Conservation (phyloP, 176 grass and related monocot species). For the Ampelocalamus luodianensis region DNA sequence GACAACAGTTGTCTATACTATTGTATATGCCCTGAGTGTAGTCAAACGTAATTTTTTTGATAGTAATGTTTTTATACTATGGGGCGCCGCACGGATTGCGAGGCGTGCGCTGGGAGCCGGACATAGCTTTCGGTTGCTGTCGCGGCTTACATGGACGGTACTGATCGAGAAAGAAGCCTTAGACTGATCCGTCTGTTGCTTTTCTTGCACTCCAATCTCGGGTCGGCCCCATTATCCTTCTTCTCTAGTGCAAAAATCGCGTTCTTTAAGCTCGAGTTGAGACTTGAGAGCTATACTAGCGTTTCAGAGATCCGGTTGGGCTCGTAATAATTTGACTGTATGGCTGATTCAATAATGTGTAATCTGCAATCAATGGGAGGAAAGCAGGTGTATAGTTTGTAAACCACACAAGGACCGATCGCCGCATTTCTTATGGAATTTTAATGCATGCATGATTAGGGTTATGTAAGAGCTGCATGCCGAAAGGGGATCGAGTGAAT, state of each 20-base stretch:
- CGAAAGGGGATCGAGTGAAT: slow-evolving; percentile 43
- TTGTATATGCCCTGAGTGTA: too few relatives aligned
- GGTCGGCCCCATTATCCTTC: neutral
- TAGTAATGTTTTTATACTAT: too few relatives aligned
- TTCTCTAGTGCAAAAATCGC: neutral
- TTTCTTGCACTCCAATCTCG: slow-evolving; percentile 51
- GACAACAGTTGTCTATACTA: too few relatives aligned
- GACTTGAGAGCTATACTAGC: neutral
- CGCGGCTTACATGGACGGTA: slow-evolving; percentile 42
- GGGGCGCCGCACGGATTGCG: slow-evolving; percentile 4
- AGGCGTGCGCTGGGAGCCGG: neutral
- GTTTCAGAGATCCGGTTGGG: neutral
- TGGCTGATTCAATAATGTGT: neutral
- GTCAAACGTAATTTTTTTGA: too few relatives aligned
- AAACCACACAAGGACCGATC: neutral
- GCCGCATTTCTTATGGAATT: neutral
- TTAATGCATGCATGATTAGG: slow-evolving; percentile 34
- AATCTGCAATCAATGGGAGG: neutral
- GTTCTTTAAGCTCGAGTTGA: neutral
- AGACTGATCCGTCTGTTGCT: slow-evolving; percentile 39
- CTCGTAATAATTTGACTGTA: slow-evolving; percentile 34
- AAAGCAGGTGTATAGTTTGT: neutral
- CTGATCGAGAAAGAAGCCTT: slow-evolving; percentile 28
- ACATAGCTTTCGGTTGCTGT: slow-evolving; percentile 37
- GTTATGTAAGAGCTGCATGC: slow-evolving; percentile 24